Conservation (phyloP, 2,329 filamentous ascomycete genomes). For the Colletotrichum viniferum region DNA sequence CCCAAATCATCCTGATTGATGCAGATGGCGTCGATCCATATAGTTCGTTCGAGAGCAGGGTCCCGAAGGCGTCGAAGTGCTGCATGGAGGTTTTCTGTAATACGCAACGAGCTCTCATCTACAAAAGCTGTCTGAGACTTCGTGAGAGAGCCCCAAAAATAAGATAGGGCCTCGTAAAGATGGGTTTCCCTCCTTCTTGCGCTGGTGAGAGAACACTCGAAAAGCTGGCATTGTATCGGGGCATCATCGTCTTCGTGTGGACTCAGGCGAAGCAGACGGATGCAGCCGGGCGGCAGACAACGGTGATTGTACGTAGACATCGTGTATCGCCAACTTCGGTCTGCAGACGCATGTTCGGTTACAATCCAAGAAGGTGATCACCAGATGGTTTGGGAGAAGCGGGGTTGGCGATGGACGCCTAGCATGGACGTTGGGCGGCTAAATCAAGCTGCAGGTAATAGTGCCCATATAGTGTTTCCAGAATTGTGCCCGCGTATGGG, state of each 20-base stretch:
- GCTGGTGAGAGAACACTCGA: neutral
- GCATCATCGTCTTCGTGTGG: neutral
- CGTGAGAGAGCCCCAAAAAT: neutral
- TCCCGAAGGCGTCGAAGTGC: neutral
- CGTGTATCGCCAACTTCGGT: fast-evolving
- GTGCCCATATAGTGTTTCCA: no score
- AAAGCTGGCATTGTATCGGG: neutral
- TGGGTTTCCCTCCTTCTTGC: neutral
- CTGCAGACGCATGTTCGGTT: fast-evolving
- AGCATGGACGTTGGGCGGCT: neutral
- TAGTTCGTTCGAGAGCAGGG: neutral
- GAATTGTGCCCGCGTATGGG: no score
- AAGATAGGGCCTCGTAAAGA: neutral
- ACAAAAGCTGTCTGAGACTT: neutral
- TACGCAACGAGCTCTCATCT: fast-evolving
- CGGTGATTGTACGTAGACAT: neutral
- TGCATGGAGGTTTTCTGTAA: neutral
- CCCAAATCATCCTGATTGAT: neutral
- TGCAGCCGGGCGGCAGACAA: neutral
- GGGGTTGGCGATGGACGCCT: neutral
- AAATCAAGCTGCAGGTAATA: neutral
- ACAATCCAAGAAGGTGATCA: neutral
- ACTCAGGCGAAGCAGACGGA: neutral
- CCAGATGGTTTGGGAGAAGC: neutral
- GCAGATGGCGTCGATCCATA: neutral